Evolutionary conservation across 805 yeast genomes (phyloP).

Genomic region (Alloascoidea hylecoeti): DNA sequence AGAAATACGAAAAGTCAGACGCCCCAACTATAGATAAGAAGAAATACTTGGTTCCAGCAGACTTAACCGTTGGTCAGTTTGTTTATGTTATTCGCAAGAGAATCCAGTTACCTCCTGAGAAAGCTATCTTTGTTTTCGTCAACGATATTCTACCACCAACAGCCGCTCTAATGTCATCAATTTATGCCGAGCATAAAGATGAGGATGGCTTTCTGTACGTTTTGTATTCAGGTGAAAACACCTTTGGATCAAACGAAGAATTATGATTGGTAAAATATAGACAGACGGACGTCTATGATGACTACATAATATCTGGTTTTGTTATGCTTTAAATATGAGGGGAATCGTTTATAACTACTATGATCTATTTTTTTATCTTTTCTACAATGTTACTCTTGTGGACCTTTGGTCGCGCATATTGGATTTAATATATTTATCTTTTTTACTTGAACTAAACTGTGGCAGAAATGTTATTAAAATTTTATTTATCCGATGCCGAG

Average conservation of each 20-base stretch:
- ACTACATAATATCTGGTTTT: too few relatives aligned
- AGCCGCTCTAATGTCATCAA: constrained; percentile 89
- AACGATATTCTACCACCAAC: constrained; percentile 97
- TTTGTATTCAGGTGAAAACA: constrained; percentile 93
- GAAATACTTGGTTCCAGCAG: constrained; percentile 92
- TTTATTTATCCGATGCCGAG: too few relatives aligned
- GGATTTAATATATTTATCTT: too few relatives aligned
- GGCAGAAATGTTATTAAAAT: too few relatives aligned
- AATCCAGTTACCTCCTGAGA: constrained; percentile 89
- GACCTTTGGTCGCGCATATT: too few relatives aligned
- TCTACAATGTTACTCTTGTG: too few relatives aligned
- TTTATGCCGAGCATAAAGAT: constrained; percentile 94
- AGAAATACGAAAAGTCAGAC: constrained; percentile 92
- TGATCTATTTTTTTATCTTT: too few relatives aligned
- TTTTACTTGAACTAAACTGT: too few relatives aligned
- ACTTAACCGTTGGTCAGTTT: constrained; percentile 93
- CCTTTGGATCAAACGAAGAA: constrained; percentile 49
- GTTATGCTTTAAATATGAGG: too few relatives aligned
- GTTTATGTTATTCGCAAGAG: constrained; percentile 96
- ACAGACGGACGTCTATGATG: too few relatives aligned
- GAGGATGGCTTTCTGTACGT: constrained; percentile 96
- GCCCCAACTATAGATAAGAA: constrained; percentile 94
- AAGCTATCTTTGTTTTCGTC: constrained; percentile 95
- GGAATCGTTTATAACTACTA: too few relatives aligned
- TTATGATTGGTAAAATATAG: background rate